phyloP scores from a whole-genome alignment of 768 basidiomycete genomes.

The Tephrocybe sp. region DNA sequence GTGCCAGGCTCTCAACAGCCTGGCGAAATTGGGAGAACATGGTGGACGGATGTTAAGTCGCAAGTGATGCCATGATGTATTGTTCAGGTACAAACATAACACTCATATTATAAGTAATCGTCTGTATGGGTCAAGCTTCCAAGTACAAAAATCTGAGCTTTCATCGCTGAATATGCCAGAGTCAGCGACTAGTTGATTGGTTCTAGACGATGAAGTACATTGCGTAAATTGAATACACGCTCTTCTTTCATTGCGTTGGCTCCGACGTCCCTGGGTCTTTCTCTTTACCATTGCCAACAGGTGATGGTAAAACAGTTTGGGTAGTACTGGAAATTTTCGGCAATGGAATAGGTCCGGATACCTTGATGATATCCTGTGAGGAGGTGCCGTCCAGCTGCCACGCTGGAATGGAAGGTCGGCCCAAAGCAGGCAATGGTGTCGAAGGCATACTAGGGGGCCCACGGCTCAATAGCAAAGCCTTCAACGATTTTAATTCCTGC shows the following conservation, averaged over 20 bases:
- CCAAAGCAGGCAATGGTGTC: conserved; percentile 51
- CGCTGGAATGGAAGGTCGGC: conserved; percentile 78
- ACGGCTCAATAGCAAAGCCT: conserved; percentile 81
- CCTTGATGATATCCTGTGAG: conserved; percentile 20
- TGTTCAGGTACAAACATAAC: conserved; percentile 7
- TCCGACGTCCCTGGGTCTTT: conserved; percentile 45
- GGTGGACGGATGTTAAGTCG: not conserved
- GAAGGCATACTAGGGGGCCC: conserved; percentile 51
- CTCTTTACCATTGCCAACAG: conserved; percentile 51
- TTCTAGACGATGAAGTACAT: too few relatives aligned
- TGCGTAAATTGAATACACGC: too few relatives aligned
- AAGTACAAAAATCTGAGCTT: too few relatives aligned
- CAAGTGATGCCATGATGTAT: not conserved
- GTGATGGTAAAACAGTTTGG: not conserved
- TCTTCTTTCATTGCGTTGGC: not conserved
- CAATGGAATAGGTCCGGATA: not conserved
- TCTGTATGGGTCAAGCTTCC: too few relatives aligned
- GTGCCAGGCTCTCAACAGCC: conserved; percentile 70
- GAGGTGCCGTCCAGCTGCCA: conserved; percentile 74
- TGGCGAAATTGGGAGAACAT: conserved; percentile 81
- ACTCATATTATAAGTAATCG: not conserved
- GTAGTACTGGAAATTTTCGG: too few relatives aligned
- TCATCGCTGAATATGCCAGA: too few relatives aligned
- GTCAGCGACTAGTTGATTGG: too few relatives aligned
- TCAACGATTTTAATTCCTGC: conserved; percentile 92